Conservation (phyloP, 164 flowering plant species). For the Vitis vinifera region ASM3070453v1 NC_081808.1:22350501-22351000, state of each 20-base stretch:
- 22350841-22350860: constrained; percentile 39
- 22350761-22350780: constrained; percentile 21
- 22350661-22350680: too few relatives aligned
- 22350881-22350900: constrained; percentile 38
- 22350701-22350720: too few relatives aligned
- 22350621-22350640: too few relatives aligned
- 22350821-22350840: constrained; percentile 39
- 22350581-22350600: too few relatives aligned
- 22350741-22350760: constrained; percentile 3
- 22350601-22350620: too few relatives aligned
- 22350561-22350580: too few relatives aligned
- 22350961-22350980: not conserved
- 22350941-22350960: constrained; percentile 12
- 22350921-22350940: constrained; percentile 20
- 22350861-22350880: constrained; percentile 32
- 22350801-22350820: not conserved
- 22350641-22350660: too few relatives aligned
- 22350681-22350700: too few relatives aligned
- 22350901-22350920: constrained; percentile 26
- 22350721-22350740: not conserved
- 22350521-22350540: too few relatives aligned
- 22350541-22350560: too few relatives aligned
- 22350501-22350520: too few relatives aligned
- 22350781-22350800: constrained; percentile 6
- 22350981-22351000: constrained; percentile 14